These are phyloP conservation scores for Phyllosticta citribraziliensis DNA, from an alignment of 2,329 filamentous ascomycete genomes.

Conservation along the genomic window DNA sequence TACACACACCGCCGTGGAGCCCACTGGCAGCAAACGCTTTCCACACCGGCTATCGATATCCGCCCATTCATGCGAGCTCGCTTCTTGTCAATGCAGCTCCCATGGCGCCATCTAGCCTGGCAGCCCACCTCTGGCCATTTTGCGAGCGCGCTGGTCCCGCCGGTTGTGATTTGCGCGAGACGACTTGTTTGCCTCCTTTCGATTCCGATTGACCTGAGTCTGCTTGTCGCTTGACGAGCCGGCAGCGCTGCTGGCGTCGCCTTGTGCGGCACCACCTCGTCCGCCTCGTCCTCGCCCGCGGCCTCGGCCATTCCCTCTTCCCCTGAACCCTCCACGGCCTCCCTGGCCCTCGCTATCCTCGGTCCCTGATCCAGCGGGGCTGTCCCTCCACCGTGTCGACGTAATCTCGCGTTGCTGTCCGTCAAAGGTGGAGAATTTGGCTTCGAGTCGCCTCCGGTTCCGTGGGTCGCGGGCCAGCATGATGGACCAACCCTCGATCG, in stretches of 20 bases:
- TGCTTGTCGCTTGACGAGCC: conserved; percentile 58
- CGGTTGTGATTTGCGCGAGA: conserved; percentile 81
- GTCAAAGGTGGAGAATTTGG: conserved; percentile 54
- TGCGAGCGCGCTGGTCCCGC: conserved; percentile 56
- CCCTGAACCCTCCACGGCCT: conserved; percentile 34
- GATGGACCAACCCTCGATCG: conserved; percentile 85
- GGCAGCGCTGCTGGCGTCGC: conserved; percentile 40
- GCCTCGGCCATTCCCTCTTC: conserved; percentile 37
- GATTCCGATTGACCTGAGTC: conserved; percentile 60
- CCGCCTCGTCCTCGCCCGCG: conserved; percentile 27
- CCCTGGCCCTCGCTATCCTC: conserved; percentile 44
- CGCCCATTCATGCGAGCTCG: neutral
- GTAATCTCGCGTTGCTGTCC: conserved; percentile 57
- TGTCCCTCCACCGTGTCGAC: conserved; percentile 54
- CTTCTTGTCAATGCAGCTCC: neutral
- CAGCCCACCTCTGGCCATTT: conserved; percentile 50
- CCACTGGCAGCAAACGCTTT: neutral
- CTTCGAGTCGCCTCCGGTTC: conserved; percentile 59
- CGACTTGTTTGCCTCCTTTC: conserved; percentile 75
- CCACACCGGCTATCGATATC: neutral
- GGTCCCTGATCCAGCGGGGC: conserved; percentile 44
- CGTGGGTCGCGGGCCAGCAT: conserved; percentile 70
- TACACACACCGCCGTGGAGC: neutral
- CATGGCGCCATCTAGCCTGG: conserved; percentile 21
- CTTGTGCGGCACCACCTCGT: conserved; percentile 20